Evolutionary conservation across 441 rosid genomes (phyloP).

Genomic region (Gossypium schwendimanii): DNA sequence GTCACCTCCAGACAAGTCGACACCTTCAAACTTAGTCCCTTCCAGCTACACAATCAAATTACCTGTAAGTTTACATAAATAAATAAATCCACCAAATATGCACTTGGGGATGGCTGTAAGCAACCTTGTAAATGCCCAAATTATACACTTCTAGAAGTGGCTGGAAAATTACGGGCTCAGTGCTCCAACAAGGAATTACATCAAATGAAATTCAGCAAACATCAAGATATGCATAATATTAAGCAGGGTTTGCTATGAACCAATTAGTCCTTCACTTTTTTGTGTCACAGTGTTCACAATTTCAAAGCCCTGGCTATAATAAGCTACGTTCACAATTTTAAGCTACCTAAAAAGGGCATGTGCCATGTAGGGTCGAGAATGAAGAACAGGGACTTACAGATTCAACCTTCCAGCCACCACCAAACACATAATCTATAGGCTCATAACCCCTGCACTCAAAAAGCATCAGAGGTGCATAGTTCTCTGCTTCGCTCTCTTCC

Average conservation of each 20-base stretch:
- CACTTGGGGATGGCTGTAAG: not conserved
- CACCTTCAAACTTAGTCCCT: constrained; percentile 57
- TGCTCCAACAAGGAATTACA: not conserved
- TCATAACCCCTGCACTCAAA: constrained; percentile 85
- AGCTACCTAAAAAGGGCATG: not conserved
- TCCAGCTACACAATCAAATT: constrained; percentile 33
- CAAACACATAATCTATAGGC: constrained; percentile 60
- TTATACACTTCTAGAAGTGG: not conserved
- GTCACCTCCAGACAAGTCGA: constrained; percentile 74
- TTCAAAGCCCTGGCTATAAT: not conserved
- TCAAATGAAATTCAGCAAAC: not conserved
- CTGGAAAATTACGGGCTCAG: not conserved
- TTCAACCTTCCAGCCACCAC: constrained; percentile 66
- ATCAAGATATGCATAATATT: not conserved
- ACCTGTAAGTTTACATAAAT: not conserved
- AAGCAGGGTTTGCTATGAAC: not conserved
- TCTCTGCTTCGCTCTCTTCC: constrained; percentile 52
- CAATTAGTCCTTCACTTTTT: not conserved
- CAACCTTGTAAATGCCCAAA: not conserved
- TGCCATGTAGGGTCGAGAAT: not conserved
- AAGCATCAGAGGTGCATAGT: constrained; percentile 64
- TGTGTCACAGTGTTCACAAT: not conserved
- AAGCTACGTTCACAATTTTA: not conserved
- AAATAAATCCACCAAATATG: too few relatives aligned
- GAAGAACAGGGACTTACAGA: constrained; percentile 53